A percentile compares a stretch with the other conserved stretches of the same genome.
Evolutionary conservation across 768 basidiomycete genomes (phyloP).

Genomic region (Boletus reticuloceps): DNA sequence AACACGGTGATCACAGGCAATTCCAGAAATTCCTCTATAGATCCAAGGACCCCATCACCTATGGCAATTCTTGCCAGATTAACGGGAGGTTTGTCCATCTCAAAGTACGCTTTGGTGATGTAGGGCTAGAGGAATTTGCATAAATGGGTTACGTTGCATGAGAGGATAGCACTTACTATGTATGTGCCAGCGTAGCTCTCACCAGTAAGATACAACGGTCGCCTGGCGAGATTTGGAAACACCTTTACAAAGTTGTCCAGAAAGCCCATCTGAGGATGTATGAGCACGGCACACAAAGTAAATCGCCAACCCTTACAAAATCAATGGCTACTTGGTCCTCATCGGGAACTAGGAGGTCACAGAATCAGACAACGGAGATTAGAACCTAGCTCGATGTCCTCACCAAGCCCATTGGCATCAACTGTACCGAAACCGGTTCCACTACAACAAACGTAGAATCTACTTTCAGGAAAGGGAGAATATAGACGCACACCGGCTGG

Average conservation of each 20-base stretch:
- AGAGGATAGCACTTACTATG: constrained; percentile 50
- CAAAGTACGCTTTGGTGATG: constrained; percentile 69
- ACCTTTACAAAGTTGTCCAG: constrained; percentile 67
- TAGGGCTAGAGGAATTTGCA: constrained; percentile 54
- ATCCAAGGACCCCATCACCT: constrained; percentile 61
- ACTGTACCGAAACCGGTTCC: constrained; percentile 47
- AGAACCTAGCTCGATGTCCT: constrained; percentile 5
- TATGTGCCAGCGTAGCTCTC: constrained; percentile 77
- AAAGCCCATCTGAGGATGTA: constrained; percentile 58
- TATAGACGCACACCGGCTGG: not conserved
- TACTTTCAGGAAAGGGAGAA: not conserved
- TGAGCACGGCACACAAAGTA: not conserved
- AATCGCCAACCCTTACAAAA: constrained; percentile 32
- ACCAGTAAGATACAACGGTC: constrained; percentile 65
- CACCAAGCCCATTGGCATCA: constrained; percentile 56
- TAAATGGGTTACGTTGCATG: too few species aligned
- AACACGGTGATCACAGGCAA: constrained; percentile 57
- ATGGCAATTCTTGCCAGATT: constrained; percentile 63
- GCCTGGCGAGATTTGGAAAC: constrained; percentile 61
- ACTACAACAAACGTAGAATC: not conserved
- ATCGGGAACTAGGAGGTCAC: constrained; percentile 39
- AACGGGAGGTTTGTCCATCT: constrained; percentile 60
- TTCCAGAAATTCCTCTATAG: constrained; percentile 45
- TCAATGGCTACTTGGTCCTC: constrained; percentile 61
- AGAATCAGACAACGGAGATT: not conserved